Conservation (phyloP, 176 grass and related monocot species). For the Eragrostis nindensis region DNA sequence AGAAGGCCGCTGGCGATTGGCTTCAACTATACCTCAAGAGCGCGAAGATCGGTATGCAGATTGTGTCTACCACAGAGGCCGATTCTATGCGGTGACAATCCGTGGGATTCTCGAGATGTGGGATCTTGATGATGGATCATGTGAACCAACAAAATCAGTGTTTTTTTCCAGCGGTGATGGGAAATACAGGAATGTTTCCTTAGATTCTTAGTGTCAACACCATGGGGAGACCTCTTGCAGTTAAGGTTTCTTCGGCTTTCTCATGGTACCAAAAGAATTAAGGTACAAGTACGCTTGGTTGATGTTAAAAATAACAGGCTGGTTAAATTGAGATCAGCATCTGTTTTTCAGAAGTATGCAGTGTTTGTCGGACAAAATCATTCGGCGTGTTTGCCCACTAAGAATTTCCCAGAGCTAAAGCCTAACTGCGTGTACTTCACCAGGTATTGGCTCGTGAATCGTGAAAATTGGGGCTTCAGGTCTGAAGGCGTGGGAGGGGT, state of each 20-base stretch:
- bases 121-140: background rate
- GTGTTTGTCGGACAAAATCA: slow-evolving; percentile 21
- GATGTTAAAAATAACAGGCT: background rate
- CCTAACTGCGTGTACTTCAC: background rate
- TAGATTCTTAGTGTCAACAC: slow-evolving; percentile 12
- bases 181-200: background rate
- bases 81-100: slow-evolving; percentile 12
- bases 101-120: background rate
- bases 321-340: background rate
- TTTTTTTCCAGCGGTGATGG: background rate
- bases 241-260: background rate
- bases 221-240: slow-evolving; percentile 17
- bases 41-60: background rate
- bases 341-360: background rate
- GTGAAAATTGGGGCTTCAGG: background rate
- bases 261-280: too few relatives aligned
- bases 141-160: background rate
- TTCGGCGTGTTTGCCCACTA: background rate
- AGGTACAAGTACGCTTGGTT: background rate
- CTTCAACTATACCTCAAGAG: background rate
- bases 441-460: background rate
- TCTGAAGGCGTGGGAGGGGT: background rate
- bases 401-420: background rate
- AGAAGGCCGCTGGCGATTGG: background rate
- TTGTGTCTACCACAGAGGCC: slow-evolving; percentile 8